Conservation (phyloP, 345 rosid genomes). For the Heritiera fomes region DNA sequence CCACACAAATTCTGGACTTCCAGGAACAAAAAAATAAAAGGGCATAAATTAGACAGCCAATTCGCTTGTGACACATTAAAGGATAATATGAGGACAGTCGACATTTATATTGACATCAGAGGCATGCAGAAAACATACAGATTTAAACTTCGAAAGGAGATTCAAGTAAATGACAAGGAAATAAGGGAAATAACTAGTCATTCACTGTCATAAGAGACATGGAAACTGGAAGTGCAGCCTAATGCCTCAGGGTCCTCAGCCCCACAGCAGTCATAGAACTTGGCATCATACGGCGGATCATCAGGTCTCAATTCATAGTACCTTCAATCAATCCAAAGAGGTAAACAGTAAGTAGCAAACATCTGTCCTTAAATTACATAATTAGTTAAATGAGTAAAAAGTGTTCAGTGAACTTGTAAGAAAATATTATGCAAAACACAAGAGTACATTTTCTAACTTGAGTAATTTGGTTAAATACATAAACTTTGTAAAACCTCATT, state of each 20-base stretch:
- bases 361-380: background rate
- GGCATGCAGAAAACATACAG: background rate
- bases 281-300: constrained; percentile 92
- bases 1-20: background rate
- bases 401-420: background rate
- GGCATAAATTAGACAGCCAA: background rate
- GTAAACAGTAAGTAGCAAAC: background rate
- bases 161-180: background rate
- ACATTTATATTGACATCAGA: constrained; percentile 5
- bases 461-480: background rate
- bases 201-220: constrained; percentile 73
- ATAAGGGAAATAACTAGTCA: constrained; percentile 23
- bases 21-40: background rate
- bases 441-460: no score
- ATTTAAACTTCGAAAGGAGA: background rate
- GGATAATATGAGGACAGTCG: background rate
- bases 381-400: background rate
- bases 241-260: constrained; percentile 87
- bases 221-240: constrained; percentile 67
- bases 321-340: constrained; percentile 47
- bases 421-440: background rate
- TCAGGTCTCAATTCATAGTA: constrained; percentile 81
- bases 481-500: background rate
- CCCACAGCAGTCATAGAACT: constrained; percentile 91
- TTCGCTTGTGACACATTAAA: background rate